Base-by-base conservation (phyloP, 768 basidiomycete species). In the Trichaptum fuscoviolaceum region DNA sequence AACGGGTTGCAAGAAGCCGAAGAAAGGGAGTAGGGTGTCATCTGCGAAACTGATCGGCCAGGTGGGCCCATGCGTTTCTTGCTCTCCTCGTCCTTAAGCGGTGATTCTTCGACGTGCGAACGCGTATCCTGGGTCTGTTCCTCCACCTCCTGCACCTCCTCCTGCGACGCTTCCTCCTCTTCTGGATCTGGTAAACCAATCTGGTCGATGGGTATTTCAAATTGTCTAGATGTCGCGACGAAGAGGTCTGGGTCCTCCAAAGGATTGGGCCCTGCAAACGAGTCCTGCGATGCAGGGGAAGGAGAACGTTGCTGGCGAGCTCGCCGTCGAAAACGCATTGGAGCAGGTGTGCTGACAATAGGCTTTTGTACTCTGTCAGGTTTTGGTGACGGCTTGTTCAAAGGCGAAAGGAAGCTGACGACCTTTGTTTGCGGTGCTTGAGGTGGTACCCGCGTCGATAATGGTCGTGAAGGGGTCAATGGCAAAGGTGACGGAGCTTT, bases 161-260 rank as follows among this genome's bases (percentile, higher is more conserved):
- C 58, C 25, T 52, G 57, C 67, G 35, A 58, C 66, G 35, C 69
- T 64, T 64, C 42, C 61, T 57, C 73, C 67, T 73, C 72, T 62
- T 73, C 70, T 7, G 73, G 74, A 59, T 73, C 70, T 30, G 69
- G 74, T 68, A 73, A 77, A 63, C 77, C 84, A 20, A 88, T 78
- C 69, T 87, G 83, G 34, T 84, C 83, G 60, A 90, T 75, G 64
- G 89, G 90, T 23, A 85, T 75, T 58, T 82, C 73, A 63, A 90
- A 87, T 63, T 82, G 78, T 68, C 82, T 83, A 2, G 82, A 75
- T 18, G 75, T 73, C 17, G 83, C 80, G 5, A 88, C 68, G 68
- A 81, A 84, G 27, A 73, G 75, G 30, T 81, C 80, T 9, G 80
- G 81, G 66, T 87, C 82, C 42, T 81, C 79, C 2, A 30, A 36